A percentile compares a stretch with the other conserved stretches of the same genome.
Evolutionary conservation across 768 basidiomycete species (phyloP).

Genomic region (Pleurotus pulmonarius): DNA sequence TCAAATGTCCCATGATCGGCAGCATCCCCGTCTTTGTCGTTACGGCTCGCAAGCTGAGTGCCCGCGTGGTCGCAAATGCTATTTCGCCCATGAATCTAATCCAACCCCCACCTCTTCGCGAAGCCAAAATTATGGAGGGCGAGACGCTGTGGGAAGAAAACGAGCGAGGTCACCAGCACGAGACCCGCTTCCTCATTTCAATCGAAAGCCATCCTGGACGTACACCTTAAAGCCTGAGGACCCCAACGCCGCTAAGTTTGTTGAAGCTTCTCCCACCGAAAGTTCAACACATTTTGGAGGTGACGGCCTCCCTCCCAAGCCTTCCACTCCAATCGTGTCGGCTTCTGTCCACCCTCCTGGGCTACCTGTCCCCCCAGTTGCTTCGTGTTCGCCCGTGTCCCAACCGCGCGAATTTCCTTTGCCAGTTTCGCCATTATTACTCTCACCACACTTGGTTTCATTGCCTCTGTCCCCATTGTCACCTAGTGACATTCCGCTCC

Average conservation of each 20-base stretch:
- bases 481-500: neutral
- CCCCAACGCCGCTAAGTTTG: constrained; percentile 1
- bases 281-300: neutral
- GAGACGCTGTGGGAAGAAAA: neutral
- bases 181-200: constrained; percentile 1
- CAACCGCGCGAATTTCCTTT: neutral
- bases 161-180: neutral
- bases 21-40: neutral
- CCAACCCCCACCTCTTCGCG: neutral
- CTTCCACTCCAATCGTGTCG: neutral
- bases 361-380: too few relatives aligned
- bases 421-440: neutral
- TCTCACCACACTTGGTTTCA: neutral
- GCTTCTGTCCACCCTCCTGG: neutral
- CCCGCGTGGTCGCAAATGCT: neutral
- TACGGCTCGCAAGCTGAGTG: neutral
- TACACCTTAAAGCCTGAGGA: neutral
- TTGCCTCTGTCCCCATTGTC: neutral
- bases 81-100: neutral
- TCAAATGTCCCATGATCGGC: neutral
- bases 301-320: neutral
- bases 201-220: neutral
- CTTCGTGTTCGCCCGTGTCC: too few relatives aligned
- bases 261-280: neutral
- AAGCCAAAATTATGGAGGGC: neutral